Evolutionary conservation across 2,329 filamentous ascomycete genomes (phyloP).

Genomic region (Hypoxylon sp.): DNA sequence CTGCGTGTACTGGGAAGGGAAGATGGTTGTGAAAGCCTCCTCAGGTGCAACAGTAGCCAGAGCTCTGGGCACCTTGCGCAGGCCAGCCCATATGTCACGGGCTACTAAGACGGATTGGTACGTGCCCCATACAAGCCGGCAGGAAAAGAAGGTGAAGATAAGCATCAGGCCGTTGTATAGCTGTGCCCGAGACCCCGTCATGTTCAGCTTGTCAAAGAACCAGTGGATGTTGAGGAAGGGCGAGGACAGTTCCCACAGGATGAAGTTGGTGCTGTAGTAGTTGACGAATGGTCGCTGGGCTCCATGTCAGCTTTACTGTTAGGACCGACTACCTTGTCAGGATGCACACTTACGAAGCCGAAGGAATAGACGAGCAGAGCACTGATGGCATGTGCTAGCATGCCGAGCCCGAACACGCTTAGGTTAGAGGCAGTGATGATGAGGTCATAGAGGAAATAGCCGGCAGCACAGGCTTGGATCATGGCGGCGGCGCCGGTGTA

Average conservation of each 20-base stretch:
- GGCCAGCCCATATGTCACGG: conserved; percentile 70
- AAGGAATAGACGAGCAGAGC: conserved; percentile 78
- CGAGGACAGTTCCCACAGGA: conserved; percentile 86
- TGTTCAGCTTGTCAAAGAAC: conserved; percentile 87
- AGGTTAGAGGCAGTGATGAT: conserved; percentile 72
- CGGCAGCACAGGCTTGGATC: conserved; percentile 77
- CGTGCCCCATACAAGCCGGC: conserved; percentile 79
- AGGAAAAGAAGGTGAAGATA: conserved; percentile 76
- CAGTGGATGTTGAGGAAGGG: conserved; percentile 90
- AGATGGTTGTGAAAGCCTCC: conserved; percentile 43
- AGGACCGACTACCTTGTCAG: background rate
- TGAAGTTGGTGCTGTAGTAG: conserved; percentile 81
- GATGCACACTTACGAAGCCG: conserved; percentile 72
- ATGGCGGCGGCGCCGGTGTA: conserved; percentile 77
- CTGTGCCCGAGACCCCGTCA: conserved; percentile 78
- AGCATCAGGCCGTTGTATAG: conserved; percentile 80
- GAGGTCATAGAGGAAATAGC: conserved; percentile 88
- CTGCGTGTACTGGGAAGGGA: conserved; percentile 49
- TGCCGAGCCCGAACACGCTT: conserved; percentile 76
- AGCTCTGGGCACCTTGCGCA: conserved; percentile 54
- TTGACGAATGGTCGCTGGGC: conserved; percentile 84
- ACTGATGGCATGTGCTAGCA: conserved; percentile 78
- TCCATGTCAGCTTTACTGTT: conserved; percentile 7
- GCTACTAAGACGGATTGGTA: conserved; percentile 75
- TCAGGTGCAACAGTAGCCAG: conserved; percentile 46